Percentiles rank a stretch among this genome's conserved stretches.
phyloP scores from a whole-genome alignment of 2,329 filamentous ascomycete species.

The Aspergillus floridensis region DNA sequence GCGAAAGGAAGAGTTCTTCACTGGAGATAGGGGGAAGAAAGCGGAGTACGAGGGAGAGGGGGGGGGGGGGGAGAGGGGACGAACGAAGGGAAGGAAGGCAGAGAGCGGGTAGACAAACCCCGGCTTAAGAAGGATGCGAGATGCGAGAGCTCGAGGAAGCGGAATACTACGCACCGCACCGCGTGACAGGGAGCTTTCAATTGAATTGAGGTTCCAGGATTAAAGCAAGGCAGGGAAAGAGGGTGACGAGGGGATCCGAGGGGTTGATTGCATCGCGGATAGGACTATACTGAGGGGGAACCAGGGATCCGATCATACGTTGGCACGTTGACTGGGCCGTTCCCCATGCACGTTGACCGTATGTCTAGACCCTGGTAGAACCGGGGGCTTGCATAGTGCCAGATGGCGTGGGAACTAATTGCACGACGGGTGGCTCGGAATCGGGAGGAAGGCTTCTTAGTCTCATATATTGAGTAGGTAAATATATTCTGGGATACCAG shows the following conservation, averaged over 20 bases:
- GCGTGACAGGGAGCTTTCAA: slow-evolving; percentile 8
- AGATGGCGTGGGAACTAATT: background rate
- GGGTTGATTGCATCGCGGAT: background rate
- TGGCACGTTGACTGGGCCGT: slow-evolving; percentile 1
- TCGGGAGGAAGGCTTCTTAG: background rate
- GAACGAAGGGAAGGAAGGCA: slow-evolving; percentile 11
- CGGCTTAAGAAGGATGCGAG: background rate
- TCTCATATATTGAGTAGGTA: too few relatives aligned
- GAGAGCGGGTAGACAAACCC: background rate
- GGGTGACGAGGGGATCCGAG: slow-evolving; percentile 8
- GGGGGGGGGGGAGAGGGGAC: background rate
- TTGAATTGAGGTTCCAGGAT: slow-evolving; percentile 10
- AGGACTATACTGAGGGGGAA: slow-evolving; percentile 6
- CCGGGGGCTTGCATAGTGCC: background rate
- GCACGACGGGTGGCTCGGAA: background rate
- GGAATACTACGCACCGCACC: background rate
- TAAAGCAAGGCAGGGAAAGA: slow-evolving; percentile 12
- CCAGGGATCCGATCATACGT: slow-evolving; percentile 6
- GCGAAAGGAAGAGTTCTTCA: background rate
- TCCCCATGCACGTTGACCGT: slow-evolving; percentile 3
- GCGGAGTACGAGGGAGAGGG: slow-evolving; percentile 1
- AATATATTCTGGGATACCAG: too few relatives aligned
- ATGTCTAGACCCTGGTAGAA: slow-evolving; percentile 9
- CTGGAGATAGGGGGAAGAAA: background rate
- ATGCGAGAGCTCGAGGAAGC: background rate